These are phyloP conservation scores for Penicillium fimorum DNA, from an alignment of 495 filamentous ascomycete species.

Conservation along the genomic window DNA sequence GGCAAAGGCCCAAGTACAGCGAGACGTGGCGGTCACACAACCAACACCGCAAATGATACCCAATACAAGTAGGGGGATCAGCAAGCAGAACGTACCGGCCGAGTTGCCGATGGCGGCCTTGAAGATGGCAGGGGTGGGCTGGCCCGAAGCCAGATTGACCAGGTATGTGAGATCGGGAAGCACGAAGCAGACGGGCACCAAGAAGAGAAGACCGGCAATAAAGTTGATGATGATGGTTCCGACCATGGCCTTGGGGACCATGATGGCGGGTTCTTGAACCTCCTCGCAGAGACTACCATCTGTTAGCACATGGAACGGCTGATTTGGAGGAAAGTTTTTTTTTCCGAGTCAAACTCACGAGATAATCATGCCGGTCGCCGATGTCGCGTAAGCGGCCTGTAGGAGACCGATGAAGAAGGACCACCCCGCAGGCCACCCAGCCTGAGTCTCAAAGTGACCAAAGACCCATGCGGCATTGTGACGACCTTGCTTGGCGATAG, in stretches of 20 bases:
- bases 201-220: slow-evolving; percentile 63
- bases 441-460: slow-evolving; percentile 50
- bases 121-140: slow-evolving; percentile 25
- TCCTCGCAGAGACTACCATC: slow-evolving; percentile 53
- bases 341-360: slow-evolving; percentile 15
- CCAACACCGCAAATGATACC: slow-evolving; percentile 64
- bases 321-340: background rate
- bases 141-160: slow-evolving; percentile 56
- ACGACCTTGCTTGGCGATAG: slow-evolving; percentile 47
- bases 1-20: slow-evolving; percentile 71
- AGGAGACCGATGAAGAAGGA: slow-evolving; percentile 57
- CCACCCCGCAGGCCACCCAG: slow-evolving; percentile 57
- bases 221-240: slow-evolving; percentile 61
- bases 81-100: slow-evolving; percentile 60
- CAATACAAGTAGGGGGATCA: slow-evolving; percentile 65
- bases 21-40: slow-evolving; percentile 65
- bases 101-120: slow-evolving; percentile 23
- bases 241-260: slow-evolving; percentile 67
- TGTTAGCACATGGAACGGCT: slow-evolving; percentile 2
- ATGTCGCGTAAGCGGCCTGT: slow-evolving; percentile 55
- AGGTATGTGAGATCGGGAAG: slow-evolving; percentile 51
- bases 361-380: slow-evolving; percentile 49
- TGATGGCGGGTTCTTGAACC: slow-evolving; percentile 59
- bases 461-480: slow-evolving; percentile 55
- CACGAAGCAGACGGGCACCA: slow-evolving; percentile 61